These are phyloP conservation scores for Pestalotiopsis sp. DNA, from an alignment of 2,329 filamentous ascomycete genomes.

Conservation along the genomic window DNA sequence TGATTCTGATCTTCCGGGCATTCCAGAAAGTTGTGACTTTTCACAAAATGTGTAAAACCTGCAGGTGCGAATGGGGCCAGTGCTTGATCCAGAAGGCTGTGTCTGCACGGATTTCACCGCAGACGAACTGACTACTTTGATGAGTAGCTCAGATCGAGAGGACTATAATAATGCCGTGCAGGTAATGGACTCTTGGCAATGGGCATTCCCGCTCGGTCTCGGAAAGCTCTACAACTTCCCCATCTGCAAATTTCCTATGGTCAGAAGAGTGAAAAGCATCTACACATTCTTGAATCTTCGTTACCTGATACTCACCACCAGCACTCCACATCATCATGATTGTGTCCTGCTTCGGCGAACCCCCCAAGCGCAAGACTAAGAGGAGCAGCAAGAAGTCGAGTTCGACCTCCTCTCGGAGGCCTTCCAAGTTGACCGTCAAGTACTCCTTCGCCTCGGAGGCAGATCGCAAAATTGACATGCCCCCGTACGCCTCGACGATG, in stretches of 20 bases:
- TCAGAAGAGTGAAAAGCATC: neutral
- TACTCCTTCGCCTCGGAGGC: neutral
- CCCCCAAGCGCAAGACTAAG: neutral
- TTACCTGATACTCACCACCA: neutral
- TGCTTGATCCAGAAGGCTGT: neutral
- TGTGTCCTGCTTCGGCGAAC: conserved; percentile 1
- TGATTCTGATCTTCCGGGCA: neutral
- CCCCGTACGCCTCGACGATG: neutral
- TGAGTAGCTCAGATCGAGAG: neutral
- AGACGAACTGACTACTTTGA: neutral
- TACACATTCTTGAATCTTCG: neutral
- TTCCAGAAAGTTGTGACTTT: neutral
- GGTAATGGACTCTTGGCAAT: too few relatives aligned
- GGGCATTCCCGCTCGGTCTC: too few relatives aligned
- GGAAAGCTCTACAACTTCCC: too few relatives aligned
- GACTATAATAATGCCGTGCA: neutral
- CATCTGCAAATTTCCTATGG: neutral
- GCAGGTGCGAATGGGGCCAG: neutral
- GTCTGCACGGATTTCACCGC: neutral
- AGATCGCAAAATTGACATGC: neutral
- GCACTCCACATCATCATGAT: neutral
- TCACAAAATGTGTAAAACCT: neutral
- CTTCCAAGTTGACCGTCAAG: neutral
- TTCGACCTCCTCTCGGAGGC: neutral
- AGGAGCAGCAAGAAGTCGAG: neutral